Percentiles rank a stretch among this genome's conserved stretches.
Evolutionary conservation across 2,329 filamentous ascomycete species (phyloP).

Genomic region (Dendryphion nanum): DNA sequence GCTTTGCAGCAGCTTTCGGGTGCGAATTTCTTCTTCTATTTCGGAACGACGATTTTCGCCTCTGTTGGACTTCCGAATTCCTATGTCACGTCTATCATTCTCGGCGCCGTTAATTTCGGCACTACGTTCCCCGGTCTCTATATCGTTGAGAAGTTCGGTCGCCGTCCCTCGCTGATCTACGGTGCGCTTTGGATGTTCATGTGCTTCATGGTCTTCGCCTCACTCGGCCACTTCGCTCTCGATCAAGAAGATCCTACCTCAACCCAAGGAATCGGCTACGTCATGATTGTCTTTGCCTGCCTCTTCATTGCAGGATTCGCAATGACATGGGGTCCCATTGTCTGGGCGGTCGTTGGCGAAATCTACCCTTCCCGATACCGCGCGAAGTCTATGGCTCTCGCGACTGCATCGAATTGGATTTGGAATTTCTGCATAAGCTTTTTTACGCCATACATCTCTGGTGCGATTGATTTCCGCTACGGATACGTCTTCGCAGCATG

Average conservation of each 20-base stretch:
- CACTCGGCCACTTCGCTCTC: conserved; percentile 46
- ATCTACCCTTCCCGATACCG: conserved; percentile 61
- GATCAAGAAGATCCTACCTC: conserved; percentile 28
- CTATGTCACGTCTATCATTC: conserved; percentile 49
- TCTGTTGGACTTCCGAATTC: conserved; percentile 42
- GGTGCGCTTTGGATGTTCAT: conserved; percentile 51
- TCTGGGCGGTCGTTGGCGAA: conserved; percentile 68
- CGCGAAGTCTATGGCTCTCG: conserved; percentile 45
- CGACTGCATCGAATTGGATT: conserved; percentile 46
- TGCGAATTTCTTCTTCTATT: conserved; percentile 65
- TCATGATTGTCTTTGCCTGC: conserved; percentile 67
- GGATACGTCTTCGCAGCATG: conserved; percentile 76
- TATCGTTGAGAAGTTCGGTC: conserved; percentile 23
- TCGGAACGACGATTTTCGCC: conserved; percentile 48
- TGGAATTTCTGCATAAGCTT: conserved; percentile 55
- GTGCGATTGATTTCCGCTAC: conserved; percentile 68
- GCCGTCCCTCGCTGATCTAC: conserved; percentile 45
- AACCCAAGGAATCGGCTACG: conserved; percentile 52
- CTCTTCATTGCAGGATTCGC: conserved; percentile 67
- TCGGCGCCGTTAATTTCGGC: conserved; percentile 31
- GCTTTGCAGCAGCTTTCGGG: conserved; percentile 68
- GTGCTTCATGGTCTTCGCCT: conserved; percentile 59
- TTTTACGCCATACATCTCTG: conserved; percentile 77
- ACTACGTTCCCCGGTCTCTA: conserved; percentile 2
- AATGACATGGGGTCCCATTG: conserved; percentile 68